These are phyloP conservation scores for Ceratocystis lukuohia DNA, from an alignment of 2,329 filamentous ascomycete species.

Conservation along the genomic window DNA sequence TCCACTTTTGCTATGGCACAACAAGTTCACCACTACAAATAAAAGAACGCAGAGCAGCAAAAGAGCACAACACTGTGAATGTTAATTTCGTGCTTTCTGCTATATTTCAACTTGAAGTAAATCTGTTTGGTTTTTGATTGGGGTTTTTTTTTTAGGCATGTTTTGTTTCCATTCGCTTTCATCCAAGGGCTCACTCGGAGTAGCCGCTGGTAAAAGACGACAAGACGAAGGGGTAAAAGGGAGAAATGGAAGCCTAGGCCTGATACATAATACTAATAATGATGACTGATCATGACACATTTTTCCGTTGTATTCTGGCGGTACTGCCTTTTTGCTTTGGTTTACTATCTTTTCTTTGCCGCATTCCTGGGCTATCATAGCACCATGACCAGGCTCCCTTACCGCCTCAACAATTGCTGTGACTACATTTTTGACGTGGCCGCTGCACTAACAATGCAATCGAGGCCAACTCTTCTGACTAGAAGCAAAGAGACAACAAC, in stretches of 20 bases:
- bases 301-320: neutral
- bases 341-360: neutral
- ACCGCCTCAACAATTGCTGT: neutral
- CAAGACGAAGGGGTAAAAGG: neutral
- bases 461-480: neutral
- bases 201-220: neutral
- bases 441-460: neutral
- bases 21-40: neutral
- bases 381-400: neutral
- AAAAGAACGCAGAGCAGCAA: neutral
- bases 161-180: neutral
- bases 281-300: neutral
- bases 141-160: neutral
- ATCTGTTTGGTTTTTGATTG: neutral
- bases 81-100: neutral
- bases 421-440: neutral
- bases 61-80: neutral
- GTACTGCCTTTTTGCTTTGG: neutral
- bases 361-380: neutral
- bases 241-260: neutral
- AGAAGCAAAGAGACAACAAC: too few species aligned
- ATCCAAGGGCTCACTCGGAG: neutral
- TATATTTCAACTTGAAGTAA: too few species aligned
- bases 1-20: constrained; percentile 3
- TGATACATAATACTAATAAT: too few species aligned